A percentile compares a stretch with the other conserved stretches of the same genome.
phyloP scores from a whole-genome alignment of 2,329 filamentous ascomycete species.

The Cercospora sp. region DNA sequence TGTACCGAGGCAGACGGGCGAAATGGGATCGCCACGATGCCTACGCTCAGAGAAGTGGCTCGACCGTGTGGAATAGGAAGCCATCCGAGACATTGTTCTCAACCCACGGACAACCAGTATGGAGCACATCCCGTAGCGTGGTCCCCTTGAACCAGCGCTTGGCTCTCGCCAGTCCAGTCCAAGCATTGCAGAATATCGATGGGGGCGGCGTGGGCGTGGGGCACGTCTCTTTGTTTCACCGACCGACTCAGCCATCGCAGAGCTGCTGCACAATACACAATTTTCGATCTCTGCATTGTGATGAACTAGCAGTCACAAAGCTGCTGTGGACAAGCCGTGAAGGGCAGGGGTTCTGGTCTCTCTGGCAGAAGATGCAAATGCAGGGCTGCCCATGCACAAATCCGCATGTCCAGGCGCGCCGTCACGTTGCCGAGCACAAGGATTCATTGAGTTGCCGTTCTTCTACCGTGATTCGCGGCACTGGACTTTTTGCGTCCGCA shows the following conservation, averaged over 20 bases:
- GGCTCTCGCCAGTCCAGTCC: not conserved
- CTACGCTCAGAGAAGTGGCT: not conserved
- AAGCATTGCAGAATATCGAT: not conserved
- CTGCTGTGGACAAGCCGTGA: not conserved
- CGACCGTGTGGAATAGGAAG: not conserved
- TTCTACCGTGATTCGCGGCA: constrained; percentile 11
- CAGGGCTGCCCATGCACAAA: constrained; percentile 2
- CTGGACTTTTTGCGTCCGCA: not conserved
- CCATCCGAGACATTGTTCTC: constrained; percentile 6
- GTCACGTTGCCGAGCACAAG: constrained; percentile 6
- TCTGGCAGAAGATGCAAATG: constrained; percentile 3
- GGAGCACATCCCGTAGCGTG: not conserved
- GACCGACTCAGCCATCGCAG: not conserved
- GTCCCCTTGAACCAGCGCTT: not conserved
- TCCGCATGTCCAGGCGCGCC: constrained; percentile 6
- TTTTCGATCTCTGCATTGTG: not conserved
- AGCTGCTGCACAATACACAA: not conserved
- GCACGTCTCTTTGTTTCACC: not conserved
- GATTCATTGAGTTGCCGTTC: constrained; percentile 1
- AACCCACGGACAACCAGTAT: not conserved
- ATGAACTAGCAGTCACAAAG: not conserved
- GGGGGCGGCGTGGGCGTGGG: not conserved
- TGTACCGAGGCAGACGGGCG: constrained; percentile 6
- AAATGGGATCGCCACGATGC: not conserved
- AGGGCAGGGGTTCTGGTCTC: not conserved